phyloP scores from a whole-genome alignment of 2,329 filamentous ascomycete species.

The Mycogone perniciosa region DNA sequence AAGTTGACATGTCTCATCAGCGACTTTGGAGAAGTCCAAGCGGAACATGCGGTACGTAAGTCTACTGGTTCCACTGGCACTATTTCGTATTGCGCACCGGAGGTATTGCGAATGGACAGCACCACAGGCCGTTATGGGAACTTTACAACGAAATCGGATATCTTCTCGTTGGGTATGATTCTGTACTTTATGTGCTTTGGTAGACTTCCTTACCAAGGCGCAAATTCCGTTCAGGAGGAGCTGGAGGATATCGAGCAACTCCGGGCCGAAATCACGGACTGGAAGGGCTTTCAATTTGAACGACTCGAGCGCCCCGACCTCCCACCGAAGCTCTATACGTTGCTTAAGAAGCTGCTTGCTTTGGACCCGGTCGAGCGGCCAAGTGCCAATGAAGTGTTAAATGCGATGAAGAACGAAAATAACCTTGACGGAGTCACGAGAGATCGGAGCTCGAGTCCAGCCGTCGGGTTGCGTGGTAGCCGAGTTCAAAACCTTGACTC shows the following conservation, averaged over 20 bases:
- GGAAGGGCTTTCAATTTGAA: constrained; percentile 81
- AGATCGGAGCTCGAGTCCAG: constrained; percentile 28
- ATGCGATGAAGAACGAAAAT: constrained; percentile 65
- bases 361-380: constrained; percentile 72
- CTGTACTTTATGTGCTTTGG: constrained; percentile 97
- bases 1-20: constrained; percentile 81
- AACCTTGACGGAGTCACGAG: constrained; percentile 37
- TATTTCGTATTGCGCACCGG: constrained; percentile 94
- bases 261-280: constrained; percentile 76
- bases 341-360: constrained; percentile 74
- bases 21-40: constrained; percentile 95
- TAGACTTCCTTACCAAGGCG: constrained; percentile 74
- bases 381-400: constrained; percentile 77
- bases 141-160: constrained; percentile 93
- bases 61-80: constrained; percentile 93
- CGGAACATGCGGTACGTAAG: constrained; percentile 71
- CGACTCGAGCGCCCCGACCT: constrained; percentile 71
- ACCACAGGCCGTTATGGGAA: constrained; percentile 69
- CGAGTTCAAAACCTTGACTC: constrained; percentile 53
- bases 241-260: constrained; percentile 84
- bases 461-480: constrained; percentile 35
- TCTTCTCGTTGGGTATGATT: constrained; percentile 99
- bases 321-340: constrained; percentile 76
- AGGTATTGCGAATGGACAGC: constrained; percentile 68
- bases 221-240: constrained; percentile 82